Percentiles rank a stretch among this genome's conserved stretches.
Conservation (phyloP, 768 basidiomycete species). For the Mycena galopus region DNA sequence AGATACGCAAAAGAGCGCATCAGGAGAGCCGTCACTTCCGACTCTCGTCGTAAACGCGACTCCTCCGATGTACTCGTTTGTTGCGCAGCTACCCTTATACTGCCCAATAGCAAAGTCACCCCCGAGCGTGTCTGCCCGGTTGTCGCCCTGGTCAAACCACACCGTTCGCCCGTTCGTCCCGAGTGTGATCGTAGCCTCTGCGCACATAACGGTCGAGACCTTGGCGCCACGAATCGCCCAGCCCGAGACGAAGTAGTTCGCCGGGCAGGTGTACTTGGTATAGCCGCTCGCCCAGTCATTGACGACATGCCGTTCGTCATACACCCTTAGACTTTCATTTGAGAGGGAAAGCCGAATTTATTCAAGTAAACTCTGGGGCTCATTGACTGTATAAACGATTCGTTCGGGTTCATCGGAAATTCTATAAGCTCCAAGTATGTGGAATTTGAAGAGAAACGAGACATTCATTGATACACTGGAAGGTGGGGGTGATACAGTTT, state of each 20-base stretch:
- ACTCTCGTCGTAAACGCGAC: constrained; percentile 32
- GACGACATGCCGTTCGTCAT: constrained; percentile 28
- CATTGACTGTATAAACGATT: too few relatives aligned
- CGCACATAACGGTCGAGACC: constrained; percentile 30
- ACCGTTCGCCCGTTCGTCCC: constrained; percentile 32
- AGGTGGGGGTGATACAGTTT: too few relatives aligned
- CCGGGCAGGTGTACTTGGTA: constrained; percentile 31
- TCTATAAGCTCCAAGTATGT: too few relatives aligned
- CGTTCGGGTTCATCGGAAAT: too few relatives aligned
- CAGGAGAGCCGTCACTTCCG: constrained; percentile 21
- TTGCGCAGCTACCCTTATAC: constrained; percentile 28
- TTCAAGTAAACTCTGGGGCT: too few relatives aligned
- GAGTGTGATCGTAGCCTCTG: constrained; percentile 15
- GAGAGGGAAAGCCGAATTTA: too few relatives aligned
- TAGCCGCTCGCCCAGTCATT: too few relatives aligned
- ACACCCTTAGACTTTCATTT: too few relatives aligned
- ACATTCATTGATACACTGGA: too few relatives aligned
- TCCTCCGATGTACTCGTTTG: constrained; percentile 27
- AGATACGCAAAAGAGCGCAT: constrained; percentile 10
- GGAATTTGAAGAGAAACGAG: too few relatives aligned
- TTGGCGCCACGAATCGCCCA: constrained; percentile 31
- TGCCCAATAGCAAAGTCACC: constrained; percentile 28
- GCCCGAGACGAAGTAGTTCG: constrained; percentile 26
- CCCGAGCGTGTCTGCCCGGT: constrained; percentile 19
- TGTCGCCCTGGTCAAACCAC: constrained; percentile 35